Evolutionary conservation across 225 moss, liverwort and hornwort genomes (phyloP), one percentile per base, ranked within the genome.

Genomic region (Rhytidiadelphus loreus): DNA sequence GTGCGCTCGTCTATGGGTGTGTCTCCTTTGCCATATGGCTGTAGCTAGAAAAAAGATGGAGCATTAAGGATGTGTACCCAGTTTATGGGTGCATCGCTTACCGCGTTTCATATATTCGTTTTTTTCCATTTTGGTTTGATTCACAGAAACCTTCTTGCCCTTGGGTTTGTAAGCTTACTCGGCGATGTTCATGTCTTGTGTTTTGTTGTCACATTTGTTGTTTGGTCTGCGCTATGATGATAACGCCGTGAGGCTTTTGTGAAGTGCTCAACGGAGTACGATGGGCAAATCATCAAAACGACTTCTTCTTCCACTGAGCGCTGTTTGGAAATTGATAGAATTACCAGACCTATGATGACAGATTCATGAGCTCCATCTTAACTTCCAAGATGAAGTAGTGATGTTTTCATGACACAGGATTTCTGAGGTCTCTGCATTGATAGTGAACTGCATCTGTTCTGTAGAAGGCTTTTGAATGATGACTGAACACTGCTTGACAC

Each of bases 341-440:
- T 23, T 7, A 7, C n/a, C 64, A 12, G 57, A 6, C 72, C 61
- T 62, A 26, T 71, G 81, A 87, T 82, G 72, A 71, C 18, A 39
- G 61, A 23, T 32, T 69, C 88, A 91, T 91, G 91, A 91, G 93
- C 91, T 93, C 89, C 86, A 89, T 91, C 89, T 93, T 29, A 92
- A 89, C 89, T 83, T 91, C 86, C 12, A 57, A 64, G 50, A 79
- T 6, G 74, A 84, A 91, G 89, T 88, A 66, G 32, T 89, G 89
- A 87, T 86, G 91, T 91, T 86, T 86, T 89, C 83, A 88, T 89
- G 89, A 89, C 75, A 87, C 82, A 91, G 89, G 86, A 88, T 84
- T 89, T 93, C 85, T 91, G 93, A 91, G 93, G 89, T 85, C 39
- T 18, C 29, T 41, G 3, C 16, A 7, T 32, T 43, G 30, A 33